These are phyloP conservation scores for Cryphonectria naterciae DNA, from an alignment of 2,329 filamentous ascomycete species.

Conservation along the genomic window DNA sequence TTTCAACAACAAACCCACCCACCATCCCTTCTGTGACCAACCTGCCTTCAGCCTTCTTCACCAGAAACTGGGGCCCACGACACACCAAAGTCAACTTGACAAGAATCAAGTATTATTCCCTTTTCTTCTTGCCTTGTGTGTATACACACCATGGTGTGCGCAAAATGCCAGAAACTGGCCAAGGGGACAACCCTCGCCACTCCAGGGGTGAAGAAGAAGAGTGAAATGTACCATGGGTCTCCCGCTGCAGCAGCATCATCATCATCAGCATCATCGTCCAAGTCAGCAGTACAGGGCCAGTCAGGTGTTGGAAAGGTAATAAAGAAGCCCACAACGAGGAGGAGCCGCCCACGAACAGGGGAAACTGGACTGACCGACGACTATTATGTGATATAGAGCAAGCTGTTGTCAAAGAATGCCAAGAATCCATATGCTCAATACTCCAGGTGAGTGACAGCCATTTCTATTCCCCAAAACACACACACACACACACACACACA, in stretches of 20 bases:
- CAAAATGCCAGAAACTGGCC: slow-evolving; percentile 65
- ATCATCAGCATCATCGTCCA: slow-evolving; percentile 40
- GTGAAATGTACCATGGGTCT: slow-evolving; percentile 68
- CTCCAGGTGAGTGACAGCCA: slow-evolving; percentile 45
- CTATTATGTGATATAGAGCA: slow-evolving; percentile 50
- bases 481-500: too few species aligned
- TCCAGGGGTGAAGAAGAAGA: slow-evolving; percentile 68
- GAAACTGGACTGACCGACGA: neutral
- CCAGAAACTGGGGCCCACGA: too few species aligned
- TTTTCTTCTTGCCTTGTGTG: neutral
- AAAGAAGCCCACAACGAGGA: neutral
- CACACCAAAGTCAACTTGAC: neutral
- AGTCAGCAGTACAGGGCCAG: slow-evolving; percentile 59
- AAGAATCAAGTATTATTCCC: neutral
- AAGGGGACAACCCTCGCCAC: slow-evolving; percentile 66
- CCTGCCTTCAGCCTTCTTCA: neutral
- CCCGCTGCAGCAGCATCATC: slow-evolving; percentile 41
- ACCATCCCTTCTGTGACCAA: neutral
- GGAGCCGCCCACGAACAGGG: neutral
- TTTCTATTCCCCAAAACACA: too few species aligned
- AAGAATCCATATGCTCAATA: slow-evolving; percentile 70
- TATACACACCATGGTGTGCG: slow-evolving; percentile 61
- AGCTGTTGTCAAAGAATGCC: slow-evolving; percentile 65
- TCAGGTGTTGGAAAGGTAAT: slow-evolving; percentile 63
- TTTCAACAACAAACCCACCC: neutral